Conservation (phyloP, 805 yeast species). For the Candida tammaniensis region DNA sequence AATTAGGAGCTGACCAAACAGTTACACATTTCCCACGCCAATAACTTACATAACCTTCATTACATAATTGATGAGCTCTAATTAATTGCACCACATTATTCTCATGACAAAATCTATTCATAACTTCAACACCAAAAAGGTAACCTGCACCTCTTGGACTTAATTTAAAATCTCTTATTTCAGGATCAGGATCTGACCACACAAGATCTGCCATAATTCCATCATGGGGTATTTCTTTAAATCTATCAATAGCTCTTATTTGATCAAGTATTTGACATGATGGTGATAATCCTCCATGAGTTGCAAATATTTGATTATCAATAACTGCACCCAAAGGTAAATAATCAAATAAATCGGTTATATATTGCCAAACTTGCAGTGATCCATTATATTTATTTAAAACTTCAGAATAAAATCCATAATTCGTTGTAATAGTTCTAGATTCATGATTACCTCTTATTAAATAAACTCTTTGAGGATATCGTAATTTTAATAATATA, state of each 20-base stretch:
- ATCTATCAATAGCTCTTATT: conserved; percentile 83
- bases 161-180: conserved; percentile 72
- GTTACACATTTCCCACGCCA: conserved; percentile 91
- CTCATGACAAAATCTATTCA: conserved; percentile 75
- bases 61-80: conserved; percentile 95
- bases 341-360: conserved; percentile 92
- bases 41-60: conserved; percentile 90
- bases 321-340: conserved; percentile 85
- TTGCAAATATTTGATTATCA: conserved; percentile 86
- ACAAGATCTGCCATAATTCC: conserved; percentile 99
- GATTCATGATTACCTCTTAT: conserved; percentile 97
- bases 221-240: conserved; percentile 95
- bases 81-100: conserved; percentile 79
- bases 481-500: conserved; percentile 79
- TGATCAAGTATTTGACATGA: conserved; percentile 93
- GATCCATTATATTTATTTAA: conserved; percentile 77
- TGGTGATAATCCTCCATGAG: conserved; percentile 96
- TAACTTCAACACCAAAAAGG: conserved; percentile 89
- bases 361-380: conserved; percentile 76
- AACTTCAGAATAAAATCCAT: conserved; percentile 96
- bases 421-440: conserved; percentile 93
- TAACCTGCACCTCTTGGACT: conserved; percentile 98
- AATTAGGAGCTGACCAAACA: conserved; percentile 98
- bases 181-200: conserved; percentile 97
- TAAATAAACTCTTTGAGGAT: conserved; percentile 78